Percentiles rank a stretch among this genome's conserved stretches.
Conservation (phyloP, 345 rosid species). For the Ceriops decandra region DNA sequence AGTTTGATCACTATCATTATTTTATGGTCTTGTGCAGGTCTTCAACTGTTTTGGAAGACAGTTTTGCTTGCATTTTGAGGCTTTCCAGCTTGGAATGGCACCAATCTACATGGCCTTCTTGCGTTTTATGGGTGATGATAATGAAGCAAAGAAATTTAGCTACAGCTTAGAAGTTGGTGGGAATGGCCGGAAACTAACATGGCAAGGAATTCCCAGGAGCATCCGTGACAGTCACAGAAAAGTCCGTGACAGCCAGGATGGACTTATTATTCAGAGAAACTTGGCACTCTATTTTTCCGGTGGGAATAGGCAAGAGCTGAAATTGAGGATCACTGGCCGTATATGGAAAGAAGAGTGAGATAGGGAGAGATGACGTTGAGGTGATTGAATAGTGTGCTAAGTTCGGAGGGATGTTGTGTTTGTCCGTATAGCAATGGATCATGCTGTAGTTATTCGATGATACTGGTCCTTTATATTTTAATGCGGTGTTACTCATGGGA, state of each 20-base stretch:
- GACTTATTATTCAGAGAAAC: constrained; percentile 72
- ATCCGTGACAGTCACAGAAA: constrained; percentile 83
- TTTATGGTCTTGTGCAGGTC: constrained; percentile 37
- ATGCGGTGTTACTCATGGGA: constrained; percentile 2
- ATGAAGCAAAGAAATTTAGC: constrained; percentile 74
- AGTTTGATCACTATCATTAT: neutral
- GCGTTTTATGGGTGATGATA: constrained; percentile 90
- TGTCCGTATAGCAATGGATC: constrained; percentile 11
- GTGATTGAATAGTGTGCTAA: constrained; percentile 25
- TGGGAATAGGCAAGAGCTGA: constrained; percentile 78
- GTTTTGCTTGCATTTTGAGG: constrained; percentile 94
- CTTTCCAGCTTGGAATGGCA: constrained; percentile 74
- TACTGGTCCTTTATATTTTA: constrained; percentile 3
- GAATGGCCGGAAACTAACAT: constrained; percentile 60
- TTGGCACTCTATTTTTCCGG: constrained; percentile 83
- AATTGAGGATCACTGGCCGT: constrained; percentile 74
- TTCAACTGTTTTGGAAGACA: constrained; percentile 91
- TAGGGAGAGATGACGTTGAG: neutral
- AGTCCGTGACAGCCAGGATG: constrained; percentile 85
- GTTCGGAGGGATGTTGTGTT: neutral
- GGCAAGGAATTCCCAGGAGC: constrained; percentile 90
- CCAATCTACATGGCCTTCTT: constrained; percentile 91
- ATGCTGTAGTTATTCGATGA: constrained; percentile 13
- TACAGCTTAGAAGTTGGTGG: constrained; percentile 85
- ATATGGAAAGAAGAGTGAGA: constrained; percentile 81